phyloP scores from a whole-genome alignment of 176 grass and related monocot species.

The Microstegium vimineum region DNA sequence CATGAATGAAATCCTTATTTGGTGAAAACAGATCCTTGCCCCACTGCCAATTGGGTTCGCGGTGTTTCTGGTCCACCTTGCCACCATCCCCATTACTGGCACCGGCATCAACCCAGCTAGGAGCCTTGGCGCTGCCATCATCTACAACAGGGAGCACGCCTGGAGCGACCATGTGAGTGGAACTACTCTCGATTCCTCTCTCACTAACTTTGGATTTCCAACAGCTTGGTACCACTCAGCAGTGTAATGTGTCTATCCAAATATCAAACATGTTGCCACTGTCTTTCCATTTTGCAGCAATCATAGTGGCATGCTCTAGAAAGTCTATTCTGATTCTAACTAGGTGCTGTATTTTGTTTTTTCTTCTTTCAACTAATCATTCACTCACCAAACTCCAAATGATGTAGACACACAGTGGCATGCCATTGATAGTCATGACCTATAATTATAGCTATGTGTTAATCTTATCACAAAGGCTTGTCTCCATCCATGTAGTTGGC shows the following conservation, averaged over 20 bases:
- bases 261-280: neutral
- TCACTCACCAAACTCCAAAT: neutral
- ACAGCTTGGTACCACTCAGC: neutral
- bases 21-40: conserved; percentile 69
- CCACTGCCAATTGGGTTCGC: conserved; percentile 92
- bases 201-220: conserved; percentile 8
- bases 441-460: neutral
- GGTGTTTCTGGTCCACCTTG: conserved; percentile 94
- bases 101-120: conserved; percentile 97
- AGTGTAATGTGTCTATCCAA: neutral
- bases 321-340: conserved; percentile 3
- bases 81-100: conserved; percentile 95
- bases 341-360: neutral
- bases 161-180: conserved; percentile 84
- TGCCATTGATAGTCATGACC: neutral
- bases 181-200: neutral
- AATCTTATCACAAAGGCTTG: neutral
- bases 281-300: neutral
- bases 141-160: conserved; percentile 78
- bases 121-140: conserved; percentile 82
- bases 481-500: neutral
- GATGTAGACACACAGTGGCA: neutral
- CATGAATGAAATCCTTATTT: neutral
- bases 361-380: neutral
- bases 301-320: conserved; percentile 7